Conservation (phyloP, 2,329 filamentous ascomycete genomes). For the Alternaria hordeiaustralica region DNA sequence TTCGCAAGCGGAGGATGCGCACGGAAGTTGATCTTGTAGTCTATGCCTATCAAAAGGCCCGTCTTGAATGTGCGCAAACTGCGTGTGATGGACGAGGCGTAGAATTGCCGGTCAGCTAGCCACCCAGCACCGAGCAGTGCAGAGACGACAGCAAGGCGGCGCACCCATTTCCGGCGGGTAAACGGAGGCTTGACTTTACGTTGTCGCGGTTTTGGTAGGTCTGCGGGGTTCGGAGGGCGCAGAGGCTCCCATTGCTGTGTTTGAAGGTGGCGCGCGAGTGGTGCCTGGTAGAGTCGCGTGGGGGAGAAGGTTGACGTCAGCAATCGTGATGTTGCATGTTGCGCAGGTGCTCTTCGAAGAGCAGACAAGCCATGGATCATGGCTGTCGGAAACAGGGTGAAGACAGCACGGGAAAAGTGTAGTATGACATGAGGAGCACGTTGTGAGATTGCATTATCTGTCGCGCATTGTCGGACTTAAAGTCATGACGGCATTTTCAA, state of each 20-base stretch:
- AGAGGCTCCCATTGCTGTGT: conserved; percentile 52
- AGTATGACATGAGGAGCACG: conserved; percentile 35
- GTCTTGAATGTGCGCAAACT: conserved; percentile 81
- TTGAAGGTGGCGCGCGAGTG: conserved; percentile 37
- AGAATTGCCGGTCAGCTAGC: conserved; percentile 73
- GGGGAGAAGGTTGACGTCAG: conserved; percentile 22
- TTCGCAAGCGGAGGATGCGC: conserved; percentile 76
- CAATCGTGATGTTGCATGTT: conserved; percentile 29
- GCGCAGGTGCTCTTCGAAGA: conserved; percentile 36
- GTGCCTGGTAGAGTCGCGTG: conserved; percentile 17
- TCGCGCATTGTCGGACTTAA: conserved; percentile 16
- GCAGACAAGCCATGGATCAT: conserved; percentile 50
- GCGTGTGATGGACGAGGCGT: conserved; percentile 79
- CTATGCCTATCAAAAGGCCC: conserved; percentile 80
- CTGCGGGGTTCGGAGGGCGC: conserved; percentile 75
- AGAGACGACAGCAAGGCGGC: conserved; percentile 70
- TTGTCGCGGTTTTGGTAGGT: conserved; percentile 64
- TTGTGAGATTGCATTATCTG: conserved; percentile 14
- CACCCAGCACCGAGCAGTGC: conserved; percentile 68
- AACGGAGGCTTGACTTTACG: conserved; percentile 73
- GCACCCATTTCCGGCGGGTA: conserved; percentile 75
- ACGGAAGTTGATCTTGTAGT: conserved; percentile 97
- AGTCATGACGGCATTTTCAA: conserved; percentile 35
- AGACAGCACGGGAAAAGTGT: conserved; percentile 17
- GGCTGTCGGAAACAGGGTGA: conserved; percentile 26